Base-by-base conservation (phyloP, 2,329 filamentous ascomycete genomes). In the Lasiodiplodia gonubiensis region DNA sequence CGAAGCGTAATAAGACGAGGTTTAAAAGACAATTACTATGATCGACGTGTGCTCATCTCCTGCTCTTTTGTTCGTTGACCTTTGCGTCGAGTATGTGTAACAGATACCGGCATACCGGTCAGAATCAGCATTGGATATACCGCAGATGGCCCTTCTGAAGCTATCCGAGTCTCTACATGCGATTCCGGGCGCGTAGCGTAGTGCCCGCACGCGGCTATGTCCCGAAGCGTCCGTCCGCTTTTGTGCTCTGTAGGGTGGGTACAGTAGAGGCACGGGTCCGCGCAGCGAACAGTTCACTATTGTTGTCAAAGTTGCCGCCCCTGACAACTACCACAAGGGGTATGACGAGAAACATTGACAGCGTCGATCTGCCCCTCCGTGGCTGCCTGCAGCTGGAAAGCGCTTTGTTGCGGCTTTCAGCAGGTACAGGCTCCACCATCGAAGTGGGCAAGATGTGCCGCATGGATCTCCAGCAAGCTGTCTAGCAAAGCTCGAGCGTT, bases 361-460 rank as follows among this genome's bases (percentile, higher is more conserved):
- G 57, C 57, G 57, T 10, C 30, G 57, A 61, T 61, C 57, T 35
- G 12, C 39, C 39, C 48, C 57, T 61, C 39, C 57, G 23, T 61
- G 39, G 55, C 37, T n/a, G 25, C 39, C 10, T 54, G 57, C 57
- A 61, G 57, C 39, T 27, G 39, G 57, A 16, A 25, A 61, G 57
- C 57, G 57, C 42, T 49, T 49, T 49, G 57, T 46, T n/a, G 57
- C 57, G 57, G 57, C 39, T 16, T 33, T 21, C 57, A 61, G 57
- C 57, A 49, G 25, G 39, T 8, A 27, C 57, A 37, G 55, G 55
- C 37, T 18, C 55, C 37, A 21, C 42, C 42, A 10, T 46, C 42
- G 48, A 61, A 12, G 57, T 46, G 57, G 55, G 39, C 48, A 39
- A 64, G 60, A 64, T 53, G 60, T 42, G 60, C 60, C 60, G 60